A percentile compares a stretch with the other conserved stretches of the same genome.
Conservation (phyloP, 2,329 filamentous ascomycete genomes). For the Hysterium pulicare region DNA sequence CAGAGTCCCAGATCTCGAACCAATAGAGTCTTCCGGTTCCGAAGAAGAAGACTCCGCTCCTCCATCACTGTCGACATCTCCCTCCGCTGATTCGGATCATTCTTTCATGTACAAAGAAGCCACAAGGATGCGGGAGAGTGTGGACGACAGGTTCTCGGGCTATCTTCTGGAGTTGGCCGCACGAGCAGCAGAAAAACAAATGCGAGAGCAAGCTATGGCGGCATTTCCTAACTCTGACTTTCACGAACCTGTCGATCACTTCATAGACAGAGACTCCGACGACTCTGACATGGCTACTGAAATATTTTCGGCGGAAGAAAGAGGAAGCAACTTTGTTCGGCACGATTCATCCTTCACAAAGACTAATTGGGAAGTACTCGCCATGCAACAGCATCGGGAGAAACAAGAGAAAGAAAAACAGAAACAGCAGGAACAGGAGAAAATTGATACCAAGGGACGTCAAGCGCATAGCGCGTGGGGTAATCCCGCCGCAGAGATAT, state of each 20-base stretch:
- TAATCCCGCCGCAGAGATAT: conserved; percentile 30
- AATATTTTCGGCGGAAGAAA: conserved; percentile 9
- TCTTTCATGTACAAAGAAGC: conserved; percentile 50
- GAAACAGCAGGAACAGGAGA: conserved; percentile 35
- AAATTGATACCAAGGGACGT: conserved; percentile 27
- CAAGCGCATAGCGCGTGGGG: conserved; percentile 35
- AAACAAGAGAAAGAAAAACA: conserved; percentile 50
- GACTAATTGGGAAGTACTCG: conserved; percentile 70
- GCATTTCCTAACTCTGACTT: conserved; percentile 71
- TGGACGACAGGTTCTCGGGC: conserved; percentile 71
- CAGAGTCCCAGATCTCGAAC: conserved; percentile 58
- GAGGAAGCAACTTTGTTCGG: conserved; percentile 21
- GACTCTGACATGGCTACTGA: conserved; percentile 25
- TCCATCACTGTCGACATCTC: conserved; percentile 46
- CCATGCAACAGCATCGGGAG: conserved; percentile 76
- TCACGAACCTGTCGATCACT: conserved; percentile 69
- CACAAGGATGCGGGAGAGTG: conserved; percentile 59
- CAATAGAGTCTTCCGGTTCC: conserved; percentile 60
- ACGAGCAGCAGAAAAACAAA: conserved; percentile 72
- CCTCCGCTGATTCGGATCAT: conserved; percentile 47
- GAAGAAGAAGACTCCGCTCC: conserved; percentile 48
- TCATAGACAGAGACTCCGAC: conserved; percentile 59
- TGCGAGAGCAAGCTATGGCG: conserved; percentile 72
- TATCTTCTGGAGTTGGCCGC: conserved; percentile 78
- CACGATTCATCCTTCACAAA: conserved; percentile 64